phyloP scores from a whole-genome alignment of 2,329 filamentous ascomycete genomes.

The Elsinoe australis region DNA sequence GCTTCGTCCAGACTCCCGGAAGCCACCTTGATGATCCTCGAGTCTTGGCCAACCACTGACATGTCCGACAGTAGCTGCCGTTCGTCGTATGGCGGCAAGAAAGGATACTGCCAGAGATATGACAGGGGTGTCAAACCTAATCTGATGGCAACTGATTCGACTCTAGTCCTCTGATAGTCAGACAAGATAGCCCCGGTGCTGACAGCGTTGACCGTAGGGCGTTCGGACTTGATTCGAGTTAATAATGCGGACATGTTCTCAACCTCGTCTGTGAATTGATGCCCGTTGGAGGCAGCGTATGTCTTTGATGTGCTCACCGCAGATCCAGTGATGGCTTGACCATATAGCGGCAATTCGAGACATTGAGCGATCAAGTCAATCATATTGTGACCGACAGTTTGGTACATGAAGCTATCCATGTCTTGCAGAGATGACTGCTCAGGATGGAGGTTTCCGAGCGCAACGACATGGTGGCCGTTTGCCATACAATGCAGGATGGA shows the following conservation, averaged over 20 bases:
- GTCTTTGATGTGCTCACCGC: slow-evolving; percentile 64
- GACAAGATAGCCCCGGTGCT: slow-evolving; percentile 88
- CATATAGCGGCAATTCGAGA: slow-evolving; percentile 74
- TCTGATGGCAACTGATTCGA: slow-evolving; percentile 81
- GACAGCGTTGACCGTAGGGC: slow-evolving; percentile 78
- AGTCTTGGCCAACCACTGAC: slow-evolving; percentile 66
- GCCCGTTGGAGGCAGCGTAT: slow-evolving; percentile 43
- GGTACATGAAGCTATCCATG: slow-evolving; percentile 98
- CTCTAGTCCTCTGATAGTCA: slow-evolving; percentile 91
- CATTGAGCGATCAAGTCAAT: slow-evolving; percentile 77
- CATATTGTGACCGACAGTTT: slow-evolving; percentile 84
- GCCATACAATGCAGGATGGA: slow-evolving; percentile 81
- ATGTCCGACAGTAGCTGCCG: slow-evolving; percentile 68
- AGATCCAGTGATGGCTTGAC: slow-evolving; percentile 63
- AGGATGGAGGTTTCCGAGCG: slow-evolving; percentile 82
- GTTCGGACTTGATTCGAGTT: slow-evolving; percentile 53
- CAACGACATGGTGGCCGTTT: slow-evolving; percentile 77
- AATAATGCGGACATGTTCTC: slow-evolving; percentile 77
- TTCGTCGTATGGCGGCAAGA: slow-evolving; percentile 51
- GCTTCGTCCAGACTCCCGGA: slow-evolving; percentile 76
- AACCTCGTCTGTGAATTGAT: slow-evolving; percentile 60
- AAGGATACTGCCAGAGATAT: slow-evolving; percentile 86
- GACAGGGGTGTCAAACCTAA: slow-evolving; percentile 76
- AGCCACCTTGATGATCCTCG: slow-evolving; percentile 91
- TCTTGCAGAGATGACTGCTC: slow-evolving; percentile 48